A percentile compares a stretch with the other conserved stretches of the same genome.
phyloP scores from a whole-genome alignment of 2,329 filamentous ascomycete genomes.

The Xylaria sp. region DNA sequence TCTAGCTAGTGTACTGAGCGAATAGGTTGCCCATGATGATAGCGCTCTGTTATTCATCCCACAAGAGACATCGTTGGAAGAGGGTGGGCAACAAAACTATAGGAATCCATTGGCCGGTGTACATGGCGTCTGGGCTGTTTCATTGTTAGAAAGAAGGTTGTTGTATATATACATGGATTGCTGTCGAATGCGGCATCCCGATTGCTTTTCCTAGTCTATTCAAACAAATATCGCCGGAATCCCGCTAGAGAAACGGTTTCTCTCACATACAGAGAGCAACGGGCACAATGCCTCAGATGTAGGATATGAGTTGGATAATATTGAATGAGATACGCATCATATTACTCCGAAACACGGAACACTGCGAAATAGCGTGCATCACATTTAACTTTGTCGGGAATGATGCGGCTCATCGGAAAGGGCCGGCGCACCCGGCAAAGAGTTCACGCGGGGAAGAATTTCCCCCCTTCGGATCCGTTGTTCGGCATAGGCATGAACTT shows the following conservation, averaged over 20 bases:
- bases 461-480: slow-evolving; percentile 33
- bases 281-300: too few relatives aligned
- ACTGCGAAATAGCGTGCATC: too few relatives aligned
- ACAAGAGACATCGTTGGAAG: neutral
- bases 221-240: too few relatives aligned
- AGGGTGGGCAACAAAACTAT: slow-evolving; percentile 17
- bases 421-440: slow-evolving; percentile 25
- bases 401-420: slow-evolving; percentile 18
- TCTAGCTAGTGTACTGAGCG: slow-evolving; percentile 5
- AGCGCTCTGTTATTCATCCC: slow-evolving; percentile 3
- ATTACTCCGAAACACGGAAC: too few relatives aligned
- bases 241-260: too few relatives aligned
- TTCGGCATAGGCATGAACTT: slow-evolving; percentile 30
- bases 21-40: slow-evolving; percentile 15
- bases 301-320: too few relatives aligned
- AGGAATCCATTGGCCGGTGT: slow-evolving; percentile 7
- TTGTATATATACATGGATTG: too few relatives aligned
- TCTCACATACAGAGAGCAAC: too few relatives aligned
- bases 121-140: slow-evolving; percentile 17
- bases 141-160: neutral
- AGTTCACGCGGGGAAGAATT: slow-evolving; percentile 28
- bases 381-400: neutral
- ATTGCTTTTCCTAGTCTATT: too few relatives aligned
- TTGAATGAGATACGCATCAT: too few relatives aligned
- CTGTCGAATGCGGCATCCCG: too few relatives aligned